Evolutionary conservation across 345 rosid genomes (phyloP).

Genomic region (Eucalyptus polyanthemos): DNA sequence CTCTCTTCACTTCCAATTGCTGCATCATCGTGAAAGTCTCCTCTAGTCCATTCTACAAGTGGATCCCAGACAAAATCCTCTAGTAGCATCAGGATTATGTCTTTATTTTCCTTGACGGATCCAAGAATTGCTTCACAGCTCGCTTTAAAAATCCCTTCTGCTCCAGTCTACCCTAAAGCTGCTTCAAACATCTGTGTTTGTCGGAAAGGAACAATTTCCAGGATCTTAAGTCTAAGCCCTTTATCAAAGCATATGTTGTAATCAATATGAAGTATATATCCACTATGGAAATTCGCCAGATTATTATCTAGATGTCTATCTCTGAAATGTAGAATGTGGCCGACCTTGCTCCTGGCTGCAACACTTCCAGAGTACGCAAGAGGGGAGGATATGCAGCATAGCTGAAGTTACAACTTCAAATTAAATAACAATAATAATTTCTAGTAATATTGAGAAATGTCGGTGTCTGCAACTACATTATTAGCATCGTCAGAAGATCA

Average conservation of each 20-base stretch:
- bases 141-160: constrained; percentile 70
- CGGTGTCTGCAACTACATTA: not conserved
- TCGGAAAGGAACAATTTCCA: constrained; percentile 90
- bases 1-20: constrained; percentile 95
- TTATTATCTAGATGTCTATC: constrained; percentile 92
- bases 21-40: constrained; percentile 89
- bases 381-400: not conserved
- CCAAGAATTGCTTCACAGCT: constrained; percentile 77
- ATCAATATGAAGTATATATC: constrained; percentile 87
- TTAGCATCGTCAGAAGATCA: not conserved
- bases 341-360: constrained; percentile 94
- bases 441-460: not conserved
- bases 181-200: constrained; percentile 82
- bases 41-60: constrained; percentile 92
- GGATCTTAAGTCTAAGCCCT: constrained; percentile 79
- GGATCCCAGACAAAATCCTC: constrained; percentile 97
- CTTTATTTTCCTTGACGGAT: constrained; percentile 71
- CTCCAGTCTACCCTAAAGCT: constrained; percentile 77
- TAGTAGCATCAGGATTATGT: constrained; percentile 66
- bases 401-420: not conserved
- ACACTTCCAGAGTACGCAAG: constrained; percentile 72
- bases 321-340: constrained; percentile 79
- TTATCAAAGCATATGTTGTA: constrained; percentile 94
- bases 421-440: not conserved
- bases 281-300: constrained; percentile 77